Base-by-base conservation (phyloP, 179 eudicot genomes). In the Carnegiea gigantea region DNA sequence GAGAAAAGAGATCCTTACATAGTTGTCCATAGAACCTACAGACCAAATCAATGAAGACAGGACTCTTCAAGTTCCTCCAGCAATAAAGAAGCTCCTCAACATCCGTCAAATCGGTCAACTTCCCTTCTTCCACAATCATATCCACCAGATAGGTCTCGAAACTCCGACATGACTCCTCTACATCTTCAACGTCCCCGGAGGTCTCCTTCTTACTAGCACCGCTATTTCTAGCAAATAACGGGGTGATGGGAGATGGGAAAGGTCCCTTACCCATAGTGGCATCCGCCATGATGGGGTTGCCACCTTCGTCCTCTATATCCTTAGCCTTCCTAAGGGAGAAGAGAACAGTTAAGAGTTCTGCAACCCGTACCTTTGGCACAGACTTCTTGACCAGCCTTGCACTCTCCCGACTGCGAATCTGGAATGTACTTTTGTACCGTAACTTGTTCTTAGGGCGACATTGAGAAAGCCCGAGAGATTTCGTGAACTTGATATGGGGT, bases 1-100 rank as follows among this genome's bases (percentile, higher is more conserved):
- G 70, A 62, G 89, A 83, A 76, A 93, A 91, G 83, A 92, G 82
- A 82, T 95, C 99, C 77, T 77, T 85, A 83, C 97, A 95, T 51
- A 92, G 80, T 82, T 95, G 97, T 13, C 98, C 93, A 84, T 95
- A 95, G 84, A 95, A 95, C 70, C 92, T 89, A 82, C 92, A 82
- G 17, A 95, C 98, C 91, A 95, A 84, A 70, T 90, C 93, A 20
- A 88, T 67, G 76, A 94, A 95, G 59, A 95, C 83, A 0, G 95
- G 98, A 79, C 86, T 85, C 62, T 89, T 92, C 4, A 95, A 89
- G 73, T 89, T 90, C 85, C 86, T 89, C 98, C 98, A 95, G 85
- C 96, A 91, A 78, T 87, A 86, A 14, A 95, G 86, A 67, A 95
- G 87, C 86, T 94, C 98, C 73, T 95, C 98, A 0, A 95, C 90